phyloP scores from a whole-genome alignment of 805 yeast species.

The Saccharomycopsis fermentans region DNA sequence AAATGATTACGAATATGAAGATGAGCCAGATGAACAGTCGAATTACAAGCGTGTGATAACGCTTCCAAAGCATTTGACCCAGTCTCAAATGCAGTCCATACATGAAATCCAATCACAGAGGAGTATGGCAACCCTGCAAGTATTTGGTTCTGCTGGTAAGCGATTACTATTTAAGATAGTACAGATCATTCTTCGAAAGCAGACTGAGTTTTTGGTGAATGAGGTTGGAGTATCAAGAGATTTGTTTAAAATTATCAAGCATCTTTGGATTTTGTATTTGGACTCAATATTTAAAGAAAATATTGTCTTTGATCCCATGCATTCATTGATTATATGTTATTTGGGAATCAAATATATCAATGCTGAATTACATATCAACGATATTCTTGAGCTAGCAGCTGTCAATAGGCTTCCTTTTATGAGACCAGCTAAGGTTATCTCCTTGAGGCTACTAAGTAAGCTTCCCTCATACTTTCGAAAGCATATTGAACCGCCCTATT shows the following conservation, averaged over 20 bases:
- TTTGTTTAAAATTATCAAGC: conserved; percentile 28
- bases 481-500: conserved; percentile 30
- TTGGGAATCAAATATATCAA: conserved; percentile 39
- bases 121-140: conserved; percentile 19
- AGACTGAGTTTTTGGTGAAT: conserved; percentile 32
- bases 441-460: conserved; percentile 28
- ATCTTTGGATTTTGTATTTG: conserved; percentile 27
- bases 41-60: conserved; percentile 47
- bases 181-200: conserved; percentile 42
- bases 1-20: conserved; percentile 68
- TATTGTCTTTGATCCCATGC: conserved; percentile 14
- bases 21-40: conserved; percentile 60
- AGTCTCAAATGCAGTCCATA: conserved; percentile 22
- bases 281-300: conserved; percentile 7
- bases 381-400: conserved; percentile 34
- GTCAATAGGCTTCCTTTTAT: conserved; percentile 41
- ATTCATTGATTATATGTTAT: conserved; percentile 35
- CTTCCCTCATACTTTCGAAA: conserved; percentile 31
- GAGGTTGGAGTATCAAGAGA: conserved; percentile 24
- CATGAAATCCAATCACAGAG: conserved; percentile 22
- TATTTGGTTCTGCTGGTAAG: conserved; percentile 42
- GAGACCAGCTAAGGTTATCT: conserved; percentile 31
- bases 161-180: conserved; percentile 35
- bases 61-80: conserved; percentile 33
- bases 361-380: conserved; percentile 41